These are phyloP conservation scores for Metarhizium rileyi DNA, from an alignment of 2,329 filamentous ascomycete genomes.

Conservation along the genomic window DNA sequence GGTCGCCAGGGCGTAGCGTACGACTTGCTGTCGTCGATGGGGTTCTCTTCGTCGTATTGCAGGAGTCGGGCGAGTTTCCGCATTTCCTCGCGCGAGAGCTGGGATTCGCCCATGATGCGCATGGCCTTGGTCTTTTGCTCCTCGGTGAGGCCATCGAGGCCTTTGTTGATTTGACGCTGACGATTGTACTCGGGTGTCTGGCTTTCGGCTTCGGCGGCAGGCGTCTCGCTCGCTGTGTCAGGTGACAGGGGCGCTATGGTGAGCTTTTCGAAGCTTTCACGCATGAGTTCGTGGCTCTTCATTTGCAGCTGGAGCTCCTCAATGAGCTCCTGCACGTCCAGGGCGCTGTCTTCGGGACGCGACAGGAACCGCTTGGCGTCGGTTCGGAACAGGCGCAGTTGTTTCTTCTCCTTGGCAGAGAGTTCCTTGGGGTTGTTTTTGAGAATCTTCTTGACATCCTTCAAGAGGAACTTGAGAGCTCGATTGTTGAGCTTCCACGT, in stretches of 20 bases:
- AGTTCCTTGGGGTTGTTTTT: constrained; percentile 39
- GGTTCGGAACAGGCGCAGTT: constrained; percentile 62
- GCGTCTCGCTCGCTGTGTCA: constrained; percentile 10
- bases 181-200: constrained; percentile 17
- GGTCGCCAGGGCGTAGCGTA: constrained; percentile 90
- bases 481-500: constrained; percentile 16
- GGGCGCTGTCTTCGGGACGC: constrained; percentile 21
- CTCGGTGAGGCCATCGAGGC: constrained; percentile 22
- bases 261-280: constrained; percentile 21
- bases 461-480: constrained; percentile 19
- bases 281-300: constrained; percentile 21
- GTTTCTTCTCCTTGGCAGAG: constrained; percentile 63
- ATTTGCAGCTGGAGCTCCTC: constrained; percentile 23
- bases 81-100: constrained; percentile 39
- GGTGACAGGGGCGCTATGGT: constrained; percentile 10
- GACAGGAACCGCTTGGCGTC: constrained; percentile 52
- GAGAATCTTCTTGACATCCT: constrained; percentile 23
- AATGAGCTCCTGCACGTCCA: constrained; percentile 21
- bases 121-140: constrained; percentile 23
- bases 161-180: constrained; percentile 24
- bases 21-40: constrained; percentile 65
- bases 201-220: background rate
- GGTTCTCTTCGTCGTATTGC: constrained; percentile 60
- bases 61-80: constrained; percentile 47
- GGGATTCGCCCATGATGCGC: constrained; percentile 22